Conservation (phyloP, 768 basidiomycete species). For the Podaxis carcinomalis region DNA sequence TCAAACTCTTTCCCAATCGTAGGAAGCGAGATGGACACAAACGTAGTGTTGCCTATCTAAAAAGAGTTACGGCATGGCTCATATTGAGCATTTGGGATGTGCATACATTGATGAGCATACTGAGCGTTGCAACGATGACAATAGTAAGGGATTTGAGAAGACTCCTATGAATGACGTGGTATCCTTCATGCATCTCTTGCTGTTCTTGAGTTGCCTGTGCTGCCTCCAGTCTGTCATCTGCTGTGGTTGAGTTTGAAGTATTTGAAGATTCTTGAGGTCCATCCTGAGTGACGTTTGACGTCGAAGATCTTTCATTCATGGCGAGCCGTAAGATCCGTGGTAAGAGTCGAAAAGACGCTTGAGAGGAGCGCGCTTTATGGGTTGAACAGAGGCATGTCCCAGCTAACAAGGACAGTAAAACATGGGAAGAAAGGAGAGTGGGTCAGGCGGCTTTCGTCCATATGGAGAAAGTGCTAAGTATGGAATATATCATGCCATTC, state of each 20-base stretch:
- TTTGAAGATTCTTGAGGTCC: not conserved
- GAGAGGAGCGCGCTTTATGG: too few relatives aligned
- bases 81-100: not conserved
- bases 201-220: not conserved
- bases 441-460: not conserved
- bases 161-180: not conserved
- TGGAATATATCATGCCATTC: not conserved
- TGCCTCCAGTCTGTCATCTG: not conserved
- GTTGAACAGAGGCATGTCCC: not conserved
- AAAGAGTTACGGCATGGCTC: not conserved
- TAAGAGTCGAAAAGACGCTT: not conserved
- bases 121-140: not conserved
- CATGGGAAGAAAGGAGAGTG: not conserved
- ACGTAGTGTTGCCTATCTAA: conserved; percentile 41
- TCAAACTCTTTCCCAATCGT: conserved; percentile 44
- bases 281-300: not conserved
- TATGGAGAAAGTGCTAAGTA: not conserved
- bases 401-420: not conserved
- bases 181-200: not conserved
- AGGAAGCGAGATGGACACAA: conserved; percentile 48
- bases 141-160: not conserved
- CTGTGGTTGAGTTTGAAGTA: not conserved
- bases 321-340: not conserved
- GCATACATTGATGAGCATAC: conserved; percentile 29
- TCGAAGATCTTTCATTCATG: not conserved